These are phyloP conservation scores for Brassica napus DNA, from an alignment of 345 rosid genomes.

Conservation along the genomic window Da-Ae NC_063450.1:38759001-38759500, in stretches of 20 bases:
- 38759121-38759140: not conserved
- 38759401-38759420: conserved; percentile 13
- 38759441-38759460: not conserved
- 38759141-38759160: not conserved
- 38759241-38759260: not conserved
- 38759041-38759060: conserved; percentile 66
- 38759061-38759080: conserved; percentile 64
- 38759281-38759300: conserved; percentile 1
- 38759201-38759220: not conserved
- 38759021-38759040: conserved; percentile 59
- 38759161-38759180: not conserved
- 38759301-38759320: not conserved
- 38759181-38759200: not conserved
- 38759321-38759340: conserved; percentile 31
- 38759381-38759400: conserved; percentile 8
- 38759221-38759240: conserved; percentile 57
- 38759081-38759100: conserved; percentile 78
- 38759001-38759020: conserved; percentile 86
- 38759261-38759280: not conserved
- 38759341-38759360: conserved; percentile 29
- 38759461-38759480: not conserved
- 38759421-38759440: not conserved
- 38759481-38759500: not conserved
- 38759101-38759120: conserved; percentile 40
- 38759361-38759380: not conserved